These are phyloP conservation scores for Dendrocalamus latiflorus DNA, from an alignment of 202 grass and related monocot genomes.

Conservation along the genomic window DNA sequence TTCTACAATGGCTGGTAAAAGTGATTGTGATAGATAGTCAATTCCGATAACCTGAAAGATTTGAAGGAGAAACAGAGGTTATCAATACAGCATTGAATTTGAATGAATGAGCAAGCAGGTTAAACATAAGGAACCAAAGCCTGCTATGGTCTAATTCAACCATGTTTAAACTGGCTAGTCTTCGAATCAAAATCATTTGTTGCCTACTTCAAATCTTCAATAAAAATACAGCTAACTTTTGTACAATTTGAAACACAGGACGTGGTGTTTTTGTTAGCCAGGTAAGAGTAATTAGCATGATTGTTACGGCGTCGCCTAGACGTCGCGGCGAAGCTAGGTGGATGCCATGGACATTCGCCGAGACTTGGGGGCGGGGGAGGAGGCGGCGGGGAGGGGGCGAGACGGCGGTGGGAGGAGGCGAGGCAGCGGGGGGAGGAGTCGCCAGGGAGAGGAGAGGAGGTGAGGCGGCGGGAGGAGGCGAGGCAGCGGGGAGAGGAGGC, in stretches of 20 bases:
- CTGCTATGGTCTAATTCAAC: background rate
- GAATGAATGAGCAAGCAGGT: background rate
- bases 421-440: too few species aligned
- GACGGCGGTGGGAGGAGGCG: too few species aligned
- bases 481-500: too few species aligned
- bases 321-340: too few species aligned
- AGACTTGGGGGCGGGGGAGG: too few species aligned
- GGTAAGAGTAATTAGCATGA: background rate
- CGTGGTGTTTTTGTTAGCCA: background rate
- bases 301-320: too few species aligned
- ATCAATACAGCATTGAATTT: background rate
- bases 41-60: conserved; percentile 71
- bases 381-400: too few species aligned
- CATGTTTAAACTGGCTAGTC: background rate
- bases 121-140: background rate
- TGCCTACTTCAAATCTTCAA: background rate
- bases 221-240: too few species aligned
- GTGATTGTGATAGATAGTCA: conserved; percentile 66
- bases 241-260: background rate
- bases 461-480: too few species aligned
- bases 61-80: background rate
- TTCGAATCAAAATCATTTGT: background rate
- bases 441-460: too few species aligned
- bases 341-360: too few species aligned
- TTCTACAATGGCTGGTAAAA: conserved; percentile 71